Conservation (phyloP, 805 yeast species). For the Suhomyces prunicola region DNA sequence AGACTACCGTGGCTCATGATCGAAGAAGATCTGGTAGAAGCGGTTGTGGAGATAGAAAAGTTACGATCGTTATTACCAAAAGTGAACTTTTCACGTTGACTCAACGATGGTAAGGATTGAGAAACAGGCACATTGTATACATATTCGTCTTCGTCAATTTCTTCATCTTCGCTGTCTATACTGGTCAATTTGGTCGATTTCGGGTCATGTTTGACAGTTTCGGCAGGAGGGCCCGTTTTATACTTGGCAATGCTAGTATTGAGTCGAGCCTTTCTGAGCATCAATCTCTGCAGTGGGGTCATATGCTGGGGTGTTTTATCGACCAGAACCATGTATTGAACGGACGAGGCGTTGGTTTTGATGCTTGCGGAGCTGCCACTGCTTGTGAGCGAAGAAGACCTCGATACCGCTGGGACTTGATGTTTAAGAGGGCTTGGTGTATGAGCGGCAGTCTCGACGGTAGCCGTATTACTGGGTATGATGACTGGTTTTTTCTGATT, state of each 20-base stretch:
- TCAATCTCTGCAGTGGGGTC: slow-evolving; percentile 31
- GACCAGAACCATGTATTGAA: slow-evolving; percentile 18
- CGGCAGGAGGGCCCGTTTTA: slow-evolving; percentile 6
- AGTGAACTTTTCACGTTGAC: slow-evolving; percentile 32
- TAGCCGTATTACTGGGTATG: neutral
- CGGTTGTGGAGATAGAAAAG: slow-evolving; percentile 23
- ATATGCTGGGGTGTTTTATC: slow-evolving; percentile 23
- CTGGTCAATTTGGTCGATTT: neutral
- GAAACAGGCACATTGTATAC: slow-evolving; percentile 66
- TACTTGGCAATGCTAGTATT: slow-evolving; percentile 21
- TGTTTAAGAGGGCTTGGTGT: slow-evolving; percentile 15
- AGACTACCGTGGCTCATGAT: slow-evolving; percentile 35
- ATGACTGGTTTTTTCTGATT: neutral
- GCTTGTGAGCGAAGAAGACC: slow-evolving; percentile 18
- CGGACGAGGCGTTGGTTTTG: slow-evolving; percentile 1
- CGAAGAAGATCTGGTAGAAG: slow-evolving; percentile 45
- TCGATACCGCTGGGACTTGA: slow-evolving; percentile 10
- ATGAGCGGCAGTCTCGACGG: neutral
- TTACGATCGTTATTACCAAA: slow-evolving; percentile 19
- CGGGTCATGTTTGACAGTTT: neutral
- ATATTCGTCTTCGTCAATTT: slow-evolving; percentile 48
- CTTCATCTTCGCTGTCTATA: slow-evolving; percentile 9
- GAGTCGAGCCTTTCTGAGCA: slow-evolving; percentile 22
- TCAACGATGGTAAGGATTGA: slow-evolving; percentile 44
- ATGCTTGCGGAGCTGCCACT: slow-evolving; percentile 4